Evolutionary conservation across 1,284 basidiomycete genomes (phyloP).

Genomic region (Lignosus rhinocerotis): DNA sequence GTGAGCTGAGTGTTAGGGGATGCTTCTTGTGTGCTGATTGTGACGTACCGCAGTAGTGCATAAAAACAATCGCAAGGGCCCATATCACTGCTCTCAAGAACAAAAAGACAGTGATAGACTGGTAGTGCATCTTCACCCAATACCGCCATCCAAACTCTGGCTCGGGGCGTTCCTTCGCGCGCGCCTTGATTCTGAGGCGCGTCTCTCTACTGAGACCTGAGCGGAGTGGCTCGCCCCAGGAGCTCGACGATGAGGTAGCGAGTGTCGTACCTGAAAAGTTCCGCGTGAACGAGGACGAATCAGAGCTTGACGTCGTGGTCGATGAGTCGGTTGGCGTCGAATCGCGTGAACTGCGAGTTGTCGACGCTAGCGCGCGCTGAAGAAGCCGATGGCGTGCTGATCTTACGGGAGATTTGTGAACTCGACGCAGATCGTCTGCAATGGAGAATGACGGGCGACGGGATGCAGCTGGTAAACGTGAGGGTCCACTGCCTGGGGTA

Average conservation of each 20-base stretch:
- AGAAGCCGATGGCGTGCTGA: background rate
- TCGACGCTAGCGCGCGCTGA: background rate
- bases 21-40: background rate
- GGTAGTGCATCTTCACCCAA: constrained; percentile 27
- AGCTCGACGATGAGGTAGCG: constrained; percentile 18
- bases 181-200: constrained; percentile 31
- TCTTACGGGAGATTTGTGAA: background rate
- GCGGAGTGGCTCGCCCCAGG: constrained; percentile 31
- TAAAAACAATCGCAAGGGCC: constrained; percentile 32
- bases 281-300: constrained; percentile 16
- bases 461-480: background rate
- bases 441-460: background rate
- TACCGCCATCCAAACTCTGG: constrained; percentile 32
- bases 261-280: constrained; percentile 25
- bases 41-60: constrained; percentile 33
- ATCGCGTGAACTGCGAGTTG: background rate
- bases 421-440: background rate
- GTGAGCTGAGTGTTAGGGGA: background rate
- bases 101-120: constrained; percentile 24
- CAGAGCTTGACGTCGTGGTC: constrained; percentile 20
- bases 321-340: constrained; percentile 11
- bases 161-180: constrained; percentile 28
- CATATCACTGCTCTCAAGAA: constrained; percentile 29
- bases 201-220: constrained; percentile 32
- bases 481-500: background rate